A percentile compares a stretch with the other conserved stretches of the same genome.
Conservation (phyloP, 2,329 filamentous ascomycete species). For the Exophiala phaeomuriformis region DNA sequence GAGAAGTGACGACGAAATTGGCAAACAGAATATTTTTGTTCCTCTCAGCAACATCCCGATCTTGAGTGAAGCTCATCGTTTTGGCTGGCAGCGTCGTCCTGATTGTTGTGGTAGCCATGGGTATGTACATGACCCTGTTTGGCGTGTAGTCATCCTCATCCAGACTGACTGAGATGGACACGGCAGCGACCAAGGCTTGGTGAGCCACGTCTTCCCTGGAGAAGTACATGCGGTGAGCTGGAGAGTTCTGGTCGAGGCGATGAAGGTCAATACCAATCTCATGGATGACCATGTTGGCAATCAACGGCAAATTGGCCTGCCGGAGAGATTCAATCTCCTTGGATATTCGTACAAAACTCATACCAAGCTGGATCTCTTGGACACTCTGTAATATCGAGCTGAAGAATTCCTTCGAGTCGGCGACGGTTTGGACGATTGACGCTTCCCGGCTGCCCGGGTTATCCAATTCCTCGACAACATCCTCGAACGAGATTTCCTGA, state of each 20-base stretch:
- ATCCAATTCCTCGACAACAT: conserved; percentile 68
- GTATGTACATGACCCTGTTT: conserved; percentile 83
- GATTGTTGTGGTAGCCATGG: conserved; percentile 93
- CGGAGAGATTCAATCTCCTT: conserved; percentile 66
- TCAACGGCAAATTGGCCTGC: conserved; percentile 61
- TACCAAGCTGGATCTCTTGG: conserved; percentile 91
- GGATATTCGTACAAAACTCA: conserved; percentile 82
- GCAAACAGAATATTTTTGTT: conserved; percentile 96
- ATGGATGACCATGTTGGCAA: conserved; percentile 87
- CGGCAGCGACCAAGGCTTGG: conserved; percentile 82
- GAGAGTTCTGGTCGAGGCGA: conserved; percentile 82
- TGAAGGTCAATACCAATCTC: conserved; percentile 91
- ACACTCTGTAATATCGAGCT: conserved; percentile 85
- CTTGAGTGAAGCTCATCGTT: conserved; percentile 70
- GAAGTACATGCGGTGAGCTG: conserved; percentile 98
- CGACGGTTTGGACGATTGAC: conserved; percentile 70
- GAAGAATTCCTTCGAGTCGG: conserved; percentile 86
- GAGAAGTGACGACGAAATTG: conserved; percentile 92
- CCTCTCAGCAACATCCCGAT: conserved; percentile 65
- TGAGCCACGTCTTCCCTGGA: conserved; percentile 86
- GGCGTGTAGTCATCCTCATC: conserved; percentile 83
- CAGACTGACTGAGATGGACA: conserved; percentile 85
- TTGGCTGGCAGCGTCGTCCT: conserved; percentile 93
- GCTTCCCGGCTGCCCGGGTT: conserved; percentile 60
- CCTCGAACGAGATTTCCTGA: conserved; percentile 58